phyloP scores from a whole-genome alignment of 2,329 filamentous ascomycete genomes.

The Epichloe festucae region DNA sequence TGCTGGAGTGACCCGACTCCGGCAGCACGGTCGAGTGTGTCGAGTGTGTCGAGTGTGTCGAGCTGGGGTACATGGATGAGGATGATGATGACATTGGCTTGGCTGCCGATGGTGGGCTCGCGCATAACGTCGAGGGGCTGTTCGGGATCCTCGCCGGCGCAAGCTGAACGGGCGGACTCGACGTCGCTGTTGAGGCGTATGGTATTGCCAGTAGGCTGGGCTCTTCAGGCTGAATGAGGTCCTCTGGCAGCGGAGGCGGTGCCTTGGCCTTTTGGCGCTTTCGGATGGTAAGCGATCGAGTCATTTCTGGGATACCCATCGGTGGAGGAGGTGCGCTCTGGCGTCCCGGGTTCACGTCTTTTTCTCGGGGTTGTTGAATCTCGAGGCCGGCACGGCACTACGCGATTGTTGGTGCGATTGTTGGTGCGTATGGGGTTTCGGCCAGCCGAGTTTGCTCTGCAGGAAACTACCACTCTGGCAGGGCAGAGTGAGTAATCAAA shows the following conservation, averaged over 20 bases:
- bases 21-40: neutral
- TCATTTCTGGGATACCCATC: neutral
- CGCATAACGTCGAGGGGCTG: neutral
- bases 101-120: neutral
- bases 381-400: neutral
- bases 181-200: neutral
- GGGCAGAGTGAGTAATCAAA: too few species aligned
- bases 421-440: too few species aligned
- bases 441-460: too few species aligned
- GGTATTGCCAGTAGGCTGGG: neutral
- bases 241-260: neutral
- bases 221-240: neutral
- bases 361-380: neutral
- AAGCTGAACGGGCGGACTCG: neutral
- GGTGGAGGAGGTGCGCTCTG: neutral
- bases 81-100: neutral
- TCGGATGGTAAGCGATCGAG: neutral
- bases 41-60: slow-evolving; percentile 1
- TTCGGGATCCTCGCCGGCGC: neutral
- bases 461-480: too few species aligned
- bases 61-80: slow-evolving; percentile 2
- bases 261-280: neutral
- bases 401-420: too few species aligned
- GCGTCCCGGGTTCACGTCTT: neutral
- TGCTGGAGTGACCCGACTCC: neutral